These are phyloP conservation scores for Daldinia sp. DNA, from an alignment of 2,329 filamentous ascomycete species.

Conservation along the genomic window DNA sequence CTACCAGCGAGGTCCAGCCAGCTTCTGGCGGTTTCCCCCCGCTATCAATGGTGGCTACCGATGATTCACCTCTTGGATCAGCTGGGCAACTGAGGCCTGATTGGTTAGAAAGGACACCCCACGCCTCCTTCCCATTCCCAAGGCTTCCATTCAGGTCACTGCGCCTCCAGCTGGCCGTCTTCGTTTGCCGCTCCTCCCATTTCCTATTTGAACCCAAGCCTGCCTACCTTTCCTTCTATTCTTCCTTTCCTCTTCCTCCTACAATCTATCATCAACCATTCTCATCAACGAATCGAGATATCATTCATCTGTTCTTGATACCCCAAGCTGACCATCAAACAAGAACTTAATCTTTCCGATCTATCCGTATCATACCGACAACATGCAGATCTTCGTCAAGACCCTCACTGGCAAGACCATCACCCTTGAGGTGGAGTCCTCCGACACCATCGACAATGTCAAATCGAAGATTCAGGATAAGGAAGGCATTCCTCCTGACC, in stretches of 20 bases:
- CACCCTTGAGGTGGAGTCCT: slow-evolving; percentile 82
- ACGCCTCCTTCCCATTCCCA: slow-evolving; percentile 46
- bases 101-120: slow-evolving; percentile 41
- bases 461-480: slow-evolving; percentile 94
- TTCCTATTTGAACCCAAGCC: slow-evolving; percentile 39
- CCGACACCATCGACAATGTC: slow-evolving; percentile 86
- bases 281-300: not conserved
- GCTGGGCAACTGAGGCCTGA: slow-evolving; percentile 29
- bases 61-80: slow-evolving; percentile 47
- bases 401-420: slow-evolving; percentile 94
- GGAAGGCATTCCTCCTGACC: slow-evolving; percentile 88
- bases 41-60: slow-evolving; percentile 43
- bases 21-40: slow-evolving; percentile 50
- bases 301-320: slow-evolving; percentile 2
- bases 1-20: slow-evolving; percentile 42
- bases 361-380: slow-evolving; percentile 53
- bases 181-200: slow-evolving; percentile 41
- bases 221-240: slow-evolving; percentile 26
- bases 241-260: slow-evolving; percentile 34
- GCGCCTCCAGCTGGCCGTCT: slow-evolving; percentile 46
- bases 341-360: slow-evolving; percentile 46
- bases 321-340: not conserved
- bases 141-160: slow-evolving; percentile 50
- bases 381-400: slow-evolving; percentile 99
- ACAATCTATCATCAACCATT: slow-evolving; percentile 22